phyloP scores from a whole-genome alignment of 2,329 filamentous ascomycete species.

The Aspergillus fijiensis region DNA sequence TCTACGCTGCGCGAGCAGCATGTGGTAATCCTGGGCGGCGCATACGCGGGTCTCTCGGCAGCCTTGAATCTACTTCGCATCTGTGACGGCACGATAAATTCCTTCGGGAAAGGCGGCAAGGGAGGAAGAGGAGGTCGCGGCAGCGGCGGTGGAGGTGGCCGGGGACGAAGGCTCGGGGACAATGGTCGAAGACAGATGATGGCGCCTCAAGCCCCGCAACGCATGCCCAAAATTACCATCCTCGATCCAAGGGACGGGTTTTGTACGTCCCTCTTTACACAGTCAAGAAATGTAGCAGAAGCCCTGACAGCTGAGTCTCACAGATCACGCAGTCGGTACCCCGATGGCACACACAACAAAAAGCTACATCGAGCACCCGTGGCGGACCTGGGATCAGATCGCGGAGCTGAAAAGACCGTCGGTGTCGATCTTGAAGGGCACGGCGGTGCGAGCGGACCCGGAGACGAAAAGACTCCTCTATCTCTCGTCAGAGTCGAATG shows the following conservation, averaged over 20 bases:
- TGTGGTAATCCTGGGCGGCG: slow-evolving; percentile 57
- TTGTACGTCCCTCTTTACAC: slow-evolving; percentile 53
- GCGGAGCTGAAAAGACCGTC: neutral
- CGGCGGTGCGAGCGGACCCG: neutral
- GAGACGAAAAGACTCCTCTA: neutral
- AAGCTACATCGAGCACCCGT: neutral
- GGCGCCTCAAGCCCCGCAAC: neutral
- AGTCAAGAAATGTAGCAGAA: neutral
- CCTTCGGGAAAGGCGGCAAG: neutral
- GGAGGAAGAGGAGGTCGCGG: neutral
- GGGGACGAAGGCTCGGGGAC: neutral
- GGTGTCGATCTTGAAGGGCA: neutral
- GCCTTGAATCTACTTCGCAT: slow-evolving; percentile 67
- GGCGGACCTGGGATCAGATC: neutral
- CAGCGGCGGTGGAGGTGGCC: neutral
- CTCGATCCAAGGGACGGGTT: slow-evolving; percentile 74
- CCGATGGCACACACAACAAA: slow-evolving; percentile 1
- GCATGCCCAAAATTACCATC: slow-evolving; percentile 58
- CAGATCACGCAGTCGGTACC: neutral
- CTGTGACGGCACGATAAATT: slow-evolving; percentile 48
- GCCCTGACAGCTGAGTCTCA: too few species aligned
- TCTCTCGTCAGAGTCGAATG: neutral
- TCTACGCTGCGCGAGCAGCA: neutral
- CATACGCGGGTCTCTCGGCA: slow-evolving; percentile 66
- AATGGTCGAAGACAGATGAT: neutral